Conservation (phyloP, 371 early-diverging fungal species). For the Capillidium heterosporum region DNA sequence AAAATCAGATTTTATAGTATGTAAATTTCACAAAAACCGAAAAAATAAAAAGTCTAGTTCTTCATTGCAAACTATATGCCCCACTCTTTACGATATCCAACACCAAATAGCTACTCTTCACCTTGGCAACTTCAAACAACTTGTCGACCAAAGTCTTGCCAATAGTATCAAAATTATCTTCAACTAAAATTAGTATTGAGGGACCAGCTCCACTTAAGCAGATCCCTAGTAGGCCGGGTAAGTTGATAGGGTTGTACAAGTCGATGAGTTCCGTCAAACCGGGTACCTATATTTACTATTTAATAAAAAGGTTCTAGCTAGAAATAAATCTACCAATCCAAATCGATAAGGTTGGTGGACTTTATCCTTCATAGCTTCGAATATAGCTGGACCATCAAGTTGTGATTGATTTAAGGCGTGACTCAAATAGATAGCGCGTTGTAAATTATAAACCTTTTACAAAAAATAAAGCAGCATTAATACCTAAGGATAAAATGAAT, state of each 20-base stretch:
- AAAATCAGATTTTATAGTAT: too few relatives aligned
- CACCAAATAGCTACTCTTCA: too few relatives aligned
- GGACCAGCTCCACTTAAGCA: slow-evolving; percentile 95
- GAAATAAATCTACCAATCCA: slow-evolving; percentile 38
- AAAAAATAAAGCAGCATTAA: neutral
- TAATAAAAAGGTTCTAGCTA: neutral
- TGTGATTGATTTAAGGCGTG: slow-evolving; percentile 51
- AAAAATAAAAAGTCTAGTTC: too few relatives aligned
- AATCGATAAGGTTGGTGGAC: slow-evolving; percentile 88
- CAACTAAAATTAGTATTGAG: slow-evolving; percentile 72
- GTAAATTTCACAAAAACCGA: too few relatives aligned
- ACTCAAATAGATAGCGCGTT: slow-evolving; percentile 75
- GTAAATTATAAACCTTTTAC: slow-evolving; percentile 75
- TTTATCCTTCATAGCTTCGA: slow-evolving; percentile 82
- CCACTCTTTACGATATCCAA: too few relatives aligned
- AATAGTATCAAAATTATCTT: slow-evolving; percentile 53
- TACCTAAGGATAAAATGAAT: neutral
- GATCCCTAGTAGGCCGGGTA: slow-evolving; percentile 76
- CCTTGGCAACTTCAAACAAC: too few relatives aligned
- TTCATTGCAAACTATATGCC: too few relatives aligned
- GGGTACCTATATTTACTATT: slow-evolving; percentile 33
- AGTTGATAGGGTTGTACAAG: slow-evolving; percentile 43
- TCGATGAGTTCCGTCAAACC: slow-evolving; percentile 73
- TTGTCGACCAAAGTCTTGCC: slow-evolving; percentile 18
- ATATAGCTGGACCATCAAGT: slow-evolving; percentile 51